phyloP scores from a whole-genome alignment of 768 basidiomycete species.

The Collybia nuda region DNA sequence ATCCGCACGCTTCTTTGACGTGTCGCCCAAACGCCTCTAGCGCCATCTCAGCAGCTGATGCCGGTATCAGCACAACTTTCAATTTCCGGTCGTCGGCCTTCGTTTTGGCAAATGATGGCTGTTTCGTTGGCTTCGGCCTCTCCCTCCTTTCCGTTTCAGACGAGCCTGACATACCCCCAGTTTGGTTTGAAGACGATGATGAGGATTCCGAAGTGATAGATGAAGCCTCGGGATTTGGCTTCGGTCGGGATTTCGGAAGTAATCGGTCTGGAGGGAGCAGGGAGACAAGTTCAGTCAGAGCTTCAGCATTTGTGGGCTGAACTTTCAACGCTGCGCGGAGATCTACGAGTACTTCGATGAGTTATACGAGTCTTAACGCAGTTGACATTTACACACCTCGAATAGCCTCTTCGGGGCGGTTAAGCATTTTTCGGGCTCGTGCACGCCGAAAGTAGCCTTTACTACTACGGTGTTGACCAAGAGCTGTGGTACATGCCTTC shows the following conservation, averaged over 20 bases:
- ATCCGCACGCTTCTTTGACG: not conserved
- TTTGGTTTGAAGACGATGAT: slow-evolving; percentile 24
- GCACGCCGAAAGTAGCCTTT: slow-evolving; percentile 74
- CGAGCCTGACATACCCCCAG: slow-evolving; percentile 19
- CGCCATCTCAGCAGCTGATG: slow-evolving; percentile 30
- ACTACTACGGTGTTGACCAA: slow-evolving; percentile 62
- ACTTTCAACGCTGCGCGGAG: slow-evolving; percentile 58
- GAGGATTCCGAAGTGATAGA: slow-evolving; percentile 7
- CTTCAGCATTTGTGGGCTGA: slow-evolving; percentile 67
- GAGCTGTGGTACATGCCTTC: slow-evolving; percentile 63
- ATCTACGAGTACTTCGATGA: slow-evolving; percentile 34
- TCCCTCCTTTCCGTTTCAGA: slow-evolving; percentile 24
- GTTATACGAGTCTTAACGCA: no score
- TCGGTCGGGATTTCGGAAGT: slow-evolving; percentile 1
- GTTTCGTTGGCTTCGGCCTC: slow-evolving; percentile 39
- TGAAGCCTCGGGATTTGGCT: not conserved
- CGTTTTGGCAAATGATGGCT: slow-evolving; percentile 52
- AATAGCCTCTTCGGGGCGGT: slow-evolving; percentile 54
- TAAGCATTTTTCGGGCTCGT: slow-evolving; percentile 63
- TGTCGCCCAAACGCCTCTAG: slow-evolving; percentile 11
- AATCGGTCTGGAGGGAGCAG: slow-evolving; percentile 28
- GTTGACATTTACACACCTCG: slow-evolving; percentile 39
- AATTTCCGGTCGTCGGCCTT: slow-evolving; percentile 52
- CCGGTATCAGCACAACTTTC: slow-evolving; percentile 48
- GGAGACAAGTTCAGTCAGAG: slow-evolving; percentile 51